Percentiles rank a stretch among this genome's conserved stretches.
Conservation (phyloP, 371 early-diverging fungal species). For the Mucor circinelloides region DNA sequence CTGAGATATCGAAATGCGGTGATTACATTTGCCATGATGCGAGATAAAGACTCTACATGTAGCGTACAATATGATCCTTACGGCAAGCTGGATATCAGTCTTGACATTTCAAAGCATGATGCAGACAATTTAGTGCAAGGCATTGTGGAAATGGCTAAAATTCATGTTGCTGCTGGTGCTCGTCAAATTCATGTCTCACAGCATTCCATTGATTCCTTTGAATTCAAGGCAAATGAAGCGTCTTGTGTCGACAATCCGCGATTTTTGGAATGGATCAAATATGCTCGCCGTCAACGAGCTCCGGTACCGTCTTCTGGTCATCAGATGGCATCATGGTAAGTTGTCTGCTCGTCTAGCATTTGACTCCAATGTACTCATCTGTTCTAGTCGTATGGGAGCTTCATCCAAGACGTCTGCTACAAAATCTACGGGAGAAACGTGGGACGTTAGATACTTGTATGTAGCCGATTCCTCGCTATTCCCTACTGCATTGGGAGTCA, state of each 20-base stretch:
- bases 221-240: slow-evolving; percentile 25
- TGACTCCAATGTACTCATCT: too few relatives aligned
- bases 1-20: slow-evolving; percentile 9
- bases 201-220: slow-evolving; percentile 19
- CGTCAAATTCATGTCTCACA: slow-evolving; percentile 43
- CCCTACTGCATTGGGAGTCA: slow-evolving; percentile 70
- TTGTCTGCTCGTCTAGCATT: too few relatives aligned
- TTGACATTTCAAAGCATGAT: slow-evolving; percentile 66
- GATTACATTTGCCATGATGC: slow-evolving; percentile 6
- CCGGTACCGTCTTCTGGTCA: slow-evolving; percentile 48
- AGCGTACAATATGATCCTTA: slow-evolving; percentile 12
- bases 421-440: slow-evolving; percentile 65
- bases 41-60: slow-evolving; percentile 42
- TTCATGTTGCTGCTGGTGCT: slow-evolving; percentile 48
- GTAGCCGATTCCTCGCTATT: slow-evolving; percentile 69
- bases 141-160: slow-evolving; percentile 63
- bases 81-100: slow-evolving; percentile 61
- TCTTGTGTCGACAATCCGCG: slow-evolving; percentile 36
- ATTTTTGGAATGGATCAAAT: slow-evolving; percentile 32
- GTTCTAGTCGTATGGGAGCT: slow-evolving; percentile 56
- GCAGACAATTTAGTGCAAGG: slow-evolving; percentile 65
- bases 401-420: slow-evolving; percentile 51
- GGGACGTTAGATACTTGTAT: slow-evolving; percentile 67
- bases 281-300: slow-evolving; percentile 11
- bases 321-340: slow-evolving; percentile 70